These are phyloP conservation scores for Vigna hirtella DNA, from an alignment of 306 rosid genomes.

Conservation along the genomic window DNA sequence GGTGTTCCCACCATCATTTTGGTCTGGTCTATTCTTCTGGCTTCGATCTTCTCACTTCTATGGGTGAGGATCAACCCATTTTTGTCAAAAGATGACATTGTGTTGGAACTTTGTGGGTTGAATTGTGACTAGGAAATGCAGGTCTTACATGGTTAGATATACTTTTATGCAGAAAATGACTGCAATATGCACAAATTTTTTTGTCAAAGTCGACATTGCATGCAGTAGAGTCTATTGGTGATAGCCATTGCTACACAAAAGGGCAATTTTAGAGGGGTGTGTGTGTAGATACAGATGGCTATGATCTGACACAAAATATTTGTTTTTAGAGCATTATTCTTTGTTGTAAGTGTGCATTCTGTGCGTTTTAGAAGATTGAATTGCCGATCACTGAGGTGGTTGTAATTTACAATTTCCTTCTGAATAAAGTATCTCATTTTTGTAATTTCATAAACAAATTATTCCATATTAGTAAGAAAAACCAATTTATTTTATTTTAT, in stretches of 20 bases:
- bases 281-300: conserved; percentile 59
- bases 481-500: no score
- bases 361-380: conserved; percentile 47
- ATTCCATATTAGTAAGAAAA: no score
- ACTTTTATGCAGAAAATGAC: conserved; percentile 34
- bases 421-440: conserved; percentile 44
- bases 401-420: conserved; percentile 45
- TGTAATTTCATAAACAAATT: background rate
- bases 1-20: conserved; percentile 84
- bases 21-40: conserved; percentile 89
- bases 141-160: conserved; percentile 43
- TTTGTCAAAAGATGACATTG: conserved; percentile 62
- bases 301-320: conserved; percentile 46
- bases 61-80: conserved; percentile 97
- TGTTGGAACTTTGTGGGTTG: conserved; percentile 84
- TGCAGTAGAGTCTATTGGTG: background rate
- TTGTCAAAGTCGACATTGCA: conserved; percentile 22
- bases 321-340: conserved; percentile 48
- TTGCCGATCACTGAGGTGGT: conserved; percentile 30
- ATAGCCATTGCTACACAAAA: conserved; percentile 10
- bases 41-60: conserved; percentile 78
- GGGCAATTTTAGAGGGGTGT: conserved; percentile 18
- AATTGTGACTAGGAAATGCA: conserved; percentile 66
- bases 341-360: conserved; percentile 50
- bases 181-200: conserved; percentile 44